Conservation (phyloP, 805 yeast genomes). For the Metschnikowia sp. region DNA sequence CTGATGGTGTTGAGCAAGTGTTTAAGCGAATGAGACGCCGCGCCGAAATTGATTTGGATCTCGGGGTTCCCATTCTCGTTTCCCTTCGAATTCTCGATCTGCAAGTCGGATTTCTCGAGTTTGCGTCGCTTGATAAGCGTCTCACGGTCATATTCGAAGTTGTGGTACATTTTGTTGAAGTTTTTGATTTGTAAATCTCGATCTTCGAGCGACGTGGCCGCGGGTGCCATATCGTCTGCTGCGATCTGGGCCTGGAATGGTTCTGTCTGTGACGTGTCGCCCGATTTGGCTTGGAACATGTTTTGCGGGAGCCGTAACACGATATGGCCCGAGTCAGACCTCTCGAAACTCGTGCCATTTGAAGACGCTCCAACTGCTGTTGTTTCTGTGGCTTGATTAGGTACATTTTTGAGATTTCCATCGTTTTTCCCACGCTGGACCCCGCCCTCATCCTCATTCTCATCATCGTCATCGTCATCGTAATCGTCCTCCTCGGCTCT, state of each 20-base stretch:
- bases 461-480: slow-evolving; percentile 19
- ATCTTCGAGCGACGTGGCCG: slow-evolving; percentile 28
- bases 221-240: slow-evolving; percentile 10
- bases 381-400: background rate
- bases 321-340: slow-evolving; percentile 29
- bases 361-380: background rate
- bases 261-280: slow-evolving; percentile 9
- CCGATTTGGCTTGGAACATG: slow-evolving; percentile 16
- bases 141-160: slow-evolving; percentile 72
- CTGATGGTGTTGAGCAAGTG: slow-evolving; percentile 79
- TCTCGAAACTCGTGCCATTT: slow-evolving; percentile 5
- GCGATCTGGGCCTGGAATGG: slow-evolving; percentile 10
- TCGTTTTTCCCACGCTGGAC: slow-evolving; percentile 7
- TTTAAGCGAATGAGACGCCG: slow-evolving; percentile 50
- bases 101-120: slow-evolving; percentile 76
- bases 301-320: slow-evolving; percentile 34
- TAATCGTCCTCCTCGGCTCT: slow-evolving; percentile 21
- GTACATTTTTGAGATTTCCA: background rate
- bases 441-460: slow-evolving; percentile 13
- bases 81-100: slow-evolving; percentile 41
- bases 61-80: slow-evolving; percentile 31
- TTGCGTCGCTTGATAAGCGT: slow-evolving; percentile 72
- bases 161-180: slow-evolving; percentile 71
- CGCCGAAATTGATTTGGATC: slow-evolving; percentile 35
- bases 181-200: slow-evolving; percentile 50